phyloP scores from a whole-genome alignment of 1,284 basidiomycete species.

The Apiotrichum domesticum region DNA sequence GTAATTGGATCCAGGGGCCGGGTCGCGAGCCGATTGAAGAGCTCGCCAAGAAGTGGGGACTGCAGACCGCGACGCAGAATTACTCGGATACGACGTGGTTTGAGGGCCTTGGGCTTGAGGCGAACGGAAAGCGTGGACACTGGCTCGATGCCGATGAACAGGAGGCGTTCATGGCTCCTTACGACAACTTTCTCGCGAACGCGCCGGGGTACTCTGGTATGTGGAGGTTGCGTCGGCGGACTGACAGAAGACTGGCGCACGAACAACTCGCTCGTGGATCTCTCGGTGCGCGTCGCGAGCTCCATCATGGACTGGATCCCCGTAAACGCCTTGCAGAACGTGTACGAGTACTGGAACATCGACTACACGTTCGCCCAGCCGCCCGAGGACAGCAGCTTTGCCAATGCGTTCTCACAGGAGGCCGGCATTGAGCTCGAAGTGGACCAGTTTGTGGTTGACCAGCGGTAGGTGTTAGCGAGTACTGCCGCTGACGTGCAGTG shows the following conservation, averaged over 20 bases:
- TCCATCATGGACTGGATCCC: slow-evolving; percentile 26
- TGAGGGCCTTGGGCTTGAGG: slow-evolving; percentile 8
- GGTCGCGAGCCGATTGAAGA: slow-evolving; percentile 46
- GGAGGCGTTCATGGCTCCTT: slow-evolving; percentile 8
- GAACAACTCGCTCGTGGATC: slow-evolving; percentile 20
- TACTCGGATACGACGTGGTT: slow-evolving; percentile 16
- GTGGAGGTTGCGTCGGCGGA: not conserved
- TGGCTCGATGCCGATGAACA: slow-evolving; percentile 10
- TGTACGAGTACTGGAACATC: slow-evolving; percentile 26
- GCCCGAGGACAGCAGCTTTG: slow-evolving; percentile 18
- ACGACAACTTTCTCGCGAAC: slow-evolving; percentile 15
- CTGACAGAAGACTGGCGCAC: slow-evolving; percentile 11
- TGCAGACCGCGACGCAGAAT: slow-evolving; percentile 46
- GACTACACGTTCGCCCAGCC: slow-evolving; percentile 21
- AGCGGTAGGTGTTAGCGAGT: slow-evolving; percentile 9
- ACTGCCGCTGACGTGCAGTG: slow-evolving; percentile 21
- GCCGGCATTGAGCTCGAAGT: slow-evolving; percentile 14
- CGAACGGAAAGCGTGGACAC: slow-evolving; percentile 5
- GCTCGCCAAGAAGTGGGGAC: slow-evolving; percentile 57
- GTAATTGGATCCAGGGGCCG: slow-evolving; percentile 65
- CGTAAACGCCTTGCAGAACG: slow-evolving; percentile 12
- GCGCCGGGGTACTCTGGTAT: slow-evolving; percentile 17
- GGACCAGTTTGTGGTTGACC: slow-evolving; percentile 22
- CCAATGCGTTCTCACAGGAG: slow-evolving; percentile 22
- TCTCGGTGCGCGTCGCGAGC: slow-evolving; percentile 19